Base-by-base conservation (phyloP, 495 filamentous ascomycete genomes). In the Tuber melanosporum region DNA sequence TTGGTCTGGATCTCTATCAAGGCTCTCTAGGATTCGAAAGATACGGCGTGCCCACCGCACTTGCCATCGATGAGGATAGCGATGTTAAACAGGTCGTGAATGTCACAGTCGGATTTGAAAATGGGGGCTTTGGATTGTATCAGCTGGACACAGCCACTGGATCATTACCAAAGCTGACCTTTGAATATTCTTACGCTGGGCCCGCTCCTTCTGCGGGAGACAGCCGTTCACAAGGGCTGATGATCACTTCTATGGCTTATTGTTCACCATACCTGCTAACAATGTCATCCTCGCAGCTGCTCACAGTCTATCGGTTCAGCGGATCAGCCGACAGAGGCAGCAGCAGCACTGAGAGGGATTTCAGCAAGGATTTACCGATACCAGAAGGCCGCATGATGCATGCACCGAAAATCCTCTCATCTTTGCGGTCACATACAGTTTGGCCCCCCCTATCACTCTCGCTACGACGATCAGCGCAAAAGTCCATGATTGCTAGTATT, bases 391-490 rank as follows among this genome's bases (percentile, higher is more conserved):
- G 75, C 46, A 80, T 73, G 14, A 75, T 83, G 71, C 73, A 78
- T 73, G 79, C 88, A 36, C 91, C 88, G 7, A 84, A 86, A 74
- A 86, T 97, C 39, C 86, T 99, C 49, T 90, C 91, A 22, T 97
- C 94, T 5, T 86, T 98, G 42, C 90, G 89, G 83, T 96, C 95
- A 15, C 90, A 93, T 80, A 95, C 91, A 20, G 91, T 91, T 2
- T 89, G 92, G 80, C 89, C 92, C 6, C 94, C 95, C 0, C 85
- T 95, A 74, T 91, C 93, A 20, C 86, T 97, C 36, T 93, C 93
- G 8, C 87, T 99, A 62, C 88, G 93, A 20, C 85, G 87, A 62
- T 89, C 88, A 36, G 79, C 88, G 0, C 84, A 86, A 8, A 87
- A 70, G 45, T 80, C 88, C 20, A 89, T 94, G 8, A 87, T 92